A percentile compares a stretch with the other conserved stretches of the same genome.
Evolutionary conservation across 23 red algal species (phyloP).

Genomic region (Gracilaria domingensis): DNA sequence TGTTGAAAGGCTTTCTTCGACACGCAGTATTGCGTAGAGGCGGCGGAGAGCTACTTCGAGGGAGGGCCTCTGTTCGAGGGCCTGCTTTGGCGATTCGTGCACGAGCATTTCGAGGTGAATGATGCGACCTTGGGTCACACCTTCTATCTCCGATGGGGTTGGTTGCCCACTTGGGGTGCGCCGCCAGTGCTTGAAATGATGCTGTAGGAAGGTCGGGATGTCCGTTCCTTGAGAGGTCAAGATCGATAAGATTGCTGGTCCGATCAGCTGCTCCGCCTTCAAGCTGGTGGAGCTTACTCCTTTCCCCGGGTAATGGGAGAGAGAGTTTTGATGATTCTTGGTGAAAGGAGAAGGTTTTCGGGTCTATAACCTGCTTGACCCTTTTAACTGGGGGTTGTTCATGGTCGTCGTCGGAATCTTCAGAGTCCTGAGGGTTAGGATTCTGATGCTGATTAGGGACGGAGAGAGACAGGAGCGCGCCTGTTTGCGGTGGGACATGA

Average conservation of each 20-base stretch:
- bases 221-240: conserved; percentile 29
- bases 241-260: conserved; percentile 1
- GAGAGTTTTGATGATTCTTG: neutral
- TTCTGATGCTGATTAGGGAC: too few relatives aligned
- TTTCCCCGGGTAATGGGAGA: conserved; percentile 16
- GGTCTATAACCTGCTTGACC: neutral
- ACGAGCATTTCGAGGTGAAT: conserved; percentile 23
- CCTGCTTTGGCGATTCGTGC: neutral
- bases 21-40: neutral
- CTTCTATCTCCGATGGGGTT: neutral
- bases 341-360: neutral
- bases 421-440: too few relatives aligned
- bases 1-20: conserved; percentile 1
- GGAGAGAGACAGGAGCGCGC: too few relatives aligned
- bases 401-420: too few relatives aligned
- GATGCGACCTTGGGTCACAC: conserved; percentile 7
- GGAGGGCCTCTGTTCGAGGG: neutral
- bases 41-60: conserved; percentile 30
- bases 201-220: neutral
- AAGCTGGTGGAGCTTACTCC: neutral
- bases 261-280: neutral
- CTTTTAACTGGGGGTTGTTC: neutral
- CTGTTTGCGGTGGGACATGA: too few relatives aligned
- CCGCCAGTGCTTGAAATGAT: neutral
- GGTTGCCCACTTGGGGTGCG: neutral